phyloP scores from a whole-genome alignment of 2,329 filamentous ascomycete species.

The Penicillium aurantiogriseum region DNA sequence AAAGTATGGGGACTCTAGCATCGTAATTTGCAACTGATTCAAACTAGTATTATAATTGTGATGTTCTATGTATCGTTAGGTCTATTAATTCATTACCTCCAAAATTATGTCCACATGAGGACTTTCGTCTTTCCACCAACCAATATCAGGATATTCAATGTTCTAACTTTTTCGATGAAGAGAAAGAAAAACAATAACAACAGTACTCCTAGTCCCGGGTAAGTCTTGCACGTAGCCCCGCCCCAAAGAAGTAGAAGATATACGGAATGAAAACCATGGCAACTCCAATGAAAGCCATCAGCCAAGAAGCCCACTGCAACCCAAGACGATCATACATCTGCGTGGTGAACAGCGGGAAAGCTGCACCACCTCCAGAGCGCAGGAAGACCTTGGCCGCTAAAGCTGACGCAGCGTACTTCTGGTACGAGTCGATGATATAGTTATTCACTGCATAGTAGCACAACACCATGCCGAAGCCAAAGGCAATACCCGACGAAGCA shows the following conservation, averaged over 20 bases:
- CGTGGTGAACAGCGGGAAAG: slow-evolving; percentile 69
- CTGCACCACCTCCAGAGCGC: slow-evolving; percentile 64
- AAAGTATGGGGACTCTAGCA: accelerated
- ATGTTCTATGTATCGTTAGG: not conserved
- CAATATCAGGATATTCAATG: not conserved
- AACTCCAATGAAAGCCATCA: slow-evolving; percentile 59
- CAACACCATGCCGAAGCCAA: slow-evolving; percentile 78
- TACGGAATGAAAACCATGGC: slow-evolving; percentile 25
- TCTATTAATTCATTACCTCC: not conserved
- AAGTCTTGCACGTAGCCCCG: slow-evolving; percentile 15
- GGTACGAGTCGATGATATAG: slow-evolving; percentile 66
- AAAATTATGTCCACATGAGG: not conserved
- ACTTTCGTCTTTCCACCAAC: not conserved
- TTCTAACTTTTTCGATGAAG: not conserved
- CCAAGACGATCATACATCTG: slow-evolving; percentile 72
- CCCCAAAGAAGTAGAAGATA: slow-evolving; percentile 21
- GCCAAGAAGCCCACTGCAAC: slow-evolving; percentile 68
- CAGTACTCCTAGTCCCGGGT: not conserved
- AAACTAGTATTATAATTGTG: not conserved
- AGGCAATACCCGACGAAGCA: slow-evolving; percentile 60
- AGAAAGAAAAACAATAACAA: not conserved
- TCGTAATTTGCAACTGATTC: not conserved
- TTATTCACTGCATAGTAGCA: slow-evolving; percentile 73
- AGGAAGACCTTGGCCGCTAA: slow-evolving; percentile 49
- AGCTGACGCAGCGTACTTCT: slow-evolving; percentile 43